Conservation (phyloP, 1,284 basidiomycete species). For the Gomphus bonarii region DNA sequence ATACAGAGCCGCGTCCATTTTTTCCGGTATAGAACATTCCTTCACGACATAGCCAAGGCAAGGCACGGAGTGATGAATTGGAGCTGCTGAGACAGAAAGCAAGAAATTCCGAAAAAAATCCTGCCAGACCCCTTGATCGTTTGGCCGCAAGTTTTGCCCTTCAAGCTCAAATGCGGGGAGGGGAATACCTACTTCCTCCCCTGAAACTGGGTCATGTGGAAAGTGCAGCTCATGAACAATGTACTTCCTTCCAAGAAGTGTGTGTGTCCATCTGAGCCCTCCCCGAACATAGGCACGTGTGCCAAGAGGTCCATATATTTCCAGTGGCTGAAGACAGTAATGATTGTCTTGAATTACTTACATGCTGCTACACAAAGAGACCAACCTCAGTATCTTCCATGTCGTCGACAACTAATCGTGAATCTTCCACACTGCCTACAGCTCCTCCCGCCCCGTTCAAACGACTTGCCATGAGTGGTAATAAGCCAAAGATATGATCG, state of each 20-base stretch:
- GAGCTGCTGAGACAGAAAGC: constrained; percentile 33
- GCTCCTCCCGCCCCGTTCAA: constrained; percentile 65
- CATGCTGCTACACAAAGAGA: background rate
- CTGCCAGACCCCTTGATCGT: constrained; percentile 32
- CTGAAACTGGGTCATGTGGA: constrained; percentile 20
- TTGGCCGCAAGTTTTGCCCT: constrained; percentile 28
- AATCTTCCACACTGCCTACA: constrained; percentile 49
- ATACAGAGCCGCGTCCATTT: constrained; percentile 36
- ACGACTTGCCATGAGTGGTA: constrained; percentile 33
- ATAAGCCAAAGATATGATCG: constrained; percentile 32
- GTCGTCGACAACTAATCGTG: constrained; percentile 25
- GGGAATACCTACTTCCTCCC: constrained; percentile 18
- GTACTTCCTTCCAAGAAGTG: constrained; percentile 30
- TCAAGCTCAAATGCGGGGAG: constrained; percentile 31
- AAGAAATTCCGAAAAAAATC: constrained; percentile 22
- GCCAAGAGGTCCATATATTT: constrained; percentile 38
- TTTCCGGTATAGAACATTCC: constrained; percentile 45
- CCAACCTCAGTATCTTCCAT: constrained; percentile 4
- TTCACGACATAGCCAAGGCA: constrained; percentile 36
- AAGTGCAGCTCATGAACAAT: constrained; percentile 38
- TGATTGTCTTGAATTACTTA: background rate
- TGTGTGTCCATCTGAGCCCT: constrained; percentile 28
- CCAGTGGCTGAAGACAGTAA: constrained; percentile 23
- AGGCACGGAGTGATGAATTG: constrained; percentile 35
- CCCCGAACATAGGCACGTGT: constrained; percentile 33